phyloP scores from a whole-genome alignment of 441 rosid species.

The Euphorbia celastroides region DNA sequence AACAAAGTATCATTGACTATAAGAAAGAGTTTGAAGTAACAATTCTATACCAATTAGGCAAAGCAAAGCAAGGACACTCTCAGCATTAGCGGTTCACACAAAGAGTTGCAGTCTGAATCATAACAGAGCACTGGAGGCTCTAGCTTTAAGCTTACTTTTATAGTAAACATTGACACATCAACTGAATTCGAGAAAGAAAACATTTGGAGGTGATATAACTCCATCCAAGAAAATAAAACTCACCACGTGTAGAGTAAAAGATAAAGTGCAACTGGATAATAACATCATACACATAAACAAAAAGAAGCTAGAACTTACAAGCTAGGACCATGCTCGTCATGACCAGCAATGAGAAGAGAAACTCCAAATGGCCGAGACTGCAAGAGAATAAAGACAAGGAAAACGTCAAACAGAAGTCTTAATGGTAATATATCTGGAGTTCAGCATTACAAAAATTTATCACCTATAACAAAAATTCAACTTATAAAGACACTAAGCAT shows the following conservation, averaged over 20 bases:
- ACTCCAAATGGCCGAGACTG: conserved; percentile 99
- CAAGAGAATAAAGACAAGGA: conserved; percentile 26
- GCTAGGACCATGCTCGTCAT: conserved; percentile 96
- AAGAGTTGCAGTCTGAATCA: not conserved
- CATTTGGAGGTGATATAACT: not conserved
- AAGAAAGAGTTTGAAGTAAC: too few relatives aligned
- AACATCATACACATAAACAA: not conserved
- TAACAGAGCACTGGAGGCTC: not conserved
- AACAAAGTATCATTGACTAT: too few relatives aligned
- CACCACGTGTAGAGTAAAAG: not conserved
- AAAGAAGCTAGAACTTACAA: conserved; percentile 45
- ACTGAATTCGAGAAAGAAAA: not conserved
- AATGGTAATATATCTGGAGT: not conserved
- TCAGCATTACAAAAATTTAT: too few relatives aligned
- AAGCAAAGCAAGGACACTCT: too few relatives aligned
- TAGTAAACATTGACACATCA: not conserved
- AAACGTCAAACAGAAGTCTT: not conserved
- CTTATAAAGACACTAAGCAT: too few relatives aligned
- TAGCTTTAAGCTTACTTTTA: not conserved
- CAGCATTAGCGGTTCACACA: not conserved
- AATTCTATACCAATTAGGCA: too few relatives aligned
- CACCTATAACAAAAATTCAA: too few relatives aligned
- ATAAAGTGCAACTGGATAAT: not conserved
- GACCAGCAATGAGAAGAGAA: conserved; percentile 97
- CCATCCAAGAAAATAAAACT: not conserved